A percentile compares a stretch with the other conserved stretches of the same genome.
phyloP scores from a whole-genome alignment of 441 rosid species.

The Bruguiera hainesii region DNA sequence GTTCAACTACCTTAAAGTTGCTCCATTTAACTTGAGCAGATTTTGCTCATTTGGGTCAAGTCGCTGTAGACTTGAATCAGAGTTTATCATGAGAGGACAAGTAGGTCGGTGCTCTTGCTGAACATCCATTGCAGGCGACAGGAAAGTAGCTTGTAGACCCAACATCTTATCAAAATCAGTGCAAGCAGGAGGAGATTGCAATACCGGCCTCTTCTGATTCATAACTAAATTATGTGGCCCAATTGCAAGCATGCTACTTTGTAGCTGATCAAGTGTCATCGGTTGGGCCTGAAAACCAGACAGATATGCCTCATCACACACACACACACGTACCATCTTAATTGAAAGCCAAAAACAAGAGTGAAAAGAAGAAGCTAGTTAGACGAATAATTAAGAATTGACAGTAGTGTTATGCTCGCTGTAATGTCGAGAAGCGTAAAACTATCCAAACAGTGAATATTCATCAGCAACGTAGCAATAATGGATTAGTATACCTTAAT shows the following conservation, averaged over 20 bases:
- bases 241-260: constrained; percentile 5
- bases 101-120: constrained; percentile 11
- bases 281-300: constrained; percentile 20
- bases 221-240: neutral
- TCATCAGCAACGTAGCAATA: neutral
- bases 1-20: no score
- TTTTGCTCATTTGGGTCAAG: neutral
- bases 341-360: no score
- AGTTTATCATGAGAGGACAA: no score
- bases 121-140: constrained; percentile 12
- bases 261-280: constrained; percentile 10
- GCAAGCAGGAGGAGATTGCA: constrained; percentile 12
- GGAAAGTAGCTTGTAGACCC: constrained; percentile 8
- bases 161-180: constrained; percentile 5
- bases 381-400: no score
- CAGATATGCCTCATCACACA: neutral
- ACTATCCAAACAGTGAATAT: no score
- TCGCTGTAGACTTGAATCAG: neutral
- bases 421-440: no score
- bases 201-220: constrained; percentile 17
- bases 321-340: no score
- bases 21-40: neutral
- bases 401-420: no score
- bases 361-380: no score
- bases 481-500: constrained; percentile 16